These are phyloP conservation scores for Rhizophagus clarus DNA, from an alignment of 192 early-diverging fungal species.

Conservation along the genomic window DNA sequence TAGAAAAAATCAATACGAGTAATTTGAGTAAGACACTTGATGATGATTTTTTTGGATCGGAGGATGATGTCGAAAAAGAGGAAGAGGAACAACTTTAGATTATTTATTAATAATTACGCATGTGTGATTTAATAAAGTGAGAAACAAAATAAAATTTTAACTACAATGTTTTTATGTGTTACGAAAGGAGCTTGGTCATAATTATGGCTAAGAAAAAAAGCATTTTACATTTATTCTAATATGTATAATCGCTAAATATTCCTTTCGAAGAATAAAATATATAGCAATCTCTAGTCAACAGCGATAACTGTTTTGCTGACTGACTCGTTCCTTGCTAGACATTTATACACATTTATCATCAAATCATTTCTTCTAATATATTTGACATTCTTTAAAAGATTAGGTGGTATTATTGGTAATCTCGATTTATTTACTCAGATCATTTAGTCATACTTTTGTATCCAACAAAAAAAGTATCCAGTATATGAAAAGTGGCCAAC, in stretches of 20 bases:
- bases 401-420: no score
- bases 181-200: constrained; percentile 6
- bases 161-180: background rate
- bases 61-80: background rate
- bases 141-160: background rate
- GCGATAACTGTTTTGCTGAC: background rate
- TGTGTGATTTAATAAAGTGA: background rate
- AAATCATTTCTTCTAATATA: no score
- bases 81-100: background rate
- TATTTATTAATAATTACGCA: background rate
- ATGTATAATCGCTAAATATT: background rate
- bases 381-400: no score
- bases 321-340: constrained; percentile 13
- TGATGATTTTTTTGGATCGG: constrained; percentile 5
- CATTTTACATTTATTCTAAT: constrained; percentile 1
- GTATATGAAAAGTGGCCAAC: no score
- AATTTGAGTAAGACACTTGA: background rate
- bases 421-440: no score
- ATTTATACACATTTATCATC: background rate
- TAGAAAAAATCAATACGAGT: background rate
- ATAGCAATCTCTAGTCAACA: background rate
- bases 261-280: constrained; percentile 10
- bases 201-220: background rate
- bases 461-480: no score
- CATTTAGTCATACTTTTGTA: no score